These are phyloP conservation scores for Hericium rajendrae DNA, from an alignment of 768 basidiomycete species.

Conservation along the genomic window DNA sequence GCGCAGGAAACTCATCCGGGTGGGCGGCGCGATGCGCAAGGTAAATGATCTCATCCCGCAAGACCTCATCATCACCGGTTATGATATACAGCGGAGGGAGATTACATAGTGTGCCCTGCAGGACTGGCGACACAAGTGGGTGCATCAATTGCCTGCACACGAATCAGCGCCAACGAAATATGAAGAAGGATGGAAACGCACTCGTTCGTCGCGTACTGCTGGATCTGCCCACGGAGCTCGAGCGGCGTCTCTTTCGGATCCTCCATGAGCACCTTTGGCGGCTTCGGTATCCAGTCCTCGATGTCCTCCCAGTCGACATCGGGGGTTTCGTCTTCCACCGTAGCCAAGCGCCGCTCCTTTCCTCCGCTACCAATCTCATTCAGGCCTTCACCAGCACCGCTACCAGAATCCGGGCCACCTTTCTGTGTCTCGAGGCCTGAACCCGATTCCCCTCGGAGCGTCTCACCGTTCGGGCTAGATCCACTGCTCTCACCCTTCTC, in stretches of 20 bases:
- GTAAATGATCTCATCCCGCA: constrained; percentile 73
- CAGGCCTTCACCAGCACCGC: neutral
- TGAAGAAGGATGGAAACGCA: constrained; percentile 23
- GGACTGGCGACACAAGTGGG: constrained; percentile 62
- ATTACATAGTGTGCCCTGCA: constrained; percentile 66
- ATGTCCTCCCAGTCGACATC: constrained; percentile 7
- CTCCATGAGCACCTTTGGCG: constrained; percentile 47
- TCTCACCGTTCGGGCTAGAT: neutral
- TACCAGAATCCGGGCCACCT: too few relatives aligned
- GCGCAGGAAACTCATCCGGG: constrained; percentile 53
- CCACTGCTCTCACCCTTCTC: neutral
- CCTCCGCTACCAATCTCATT: neutral
- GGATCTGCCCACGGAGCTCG: constrained; percentile 56
- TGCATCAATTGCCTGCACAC: constrained; percentile 44
- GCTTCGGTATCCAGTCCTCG: constrained; percentile 41
- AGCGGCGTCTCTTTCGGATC: constrained; percentile 33
- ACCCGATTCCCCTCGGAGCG: neutral
- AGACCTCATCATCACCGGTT: constrained; percentile 63
- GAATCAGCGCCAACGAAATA: neutral
- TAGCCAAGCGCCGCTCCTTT: neutral
- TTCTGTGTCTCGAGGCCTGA: too few relatives aligned
- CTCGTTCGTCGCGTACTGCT: constrained; percentile 70
- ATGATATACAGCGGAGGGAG: constrained; percentile 69
- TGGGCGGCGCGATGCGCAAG: constrained; percentile 73
- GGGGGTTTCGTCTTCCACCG: neutral